A percentile compares a stretch with the other conserved stretches of the same genome.
Conservation (phyloP, 2,329 filamentous ascomycete genomes). For the Botrytis elliptica region DNA sequence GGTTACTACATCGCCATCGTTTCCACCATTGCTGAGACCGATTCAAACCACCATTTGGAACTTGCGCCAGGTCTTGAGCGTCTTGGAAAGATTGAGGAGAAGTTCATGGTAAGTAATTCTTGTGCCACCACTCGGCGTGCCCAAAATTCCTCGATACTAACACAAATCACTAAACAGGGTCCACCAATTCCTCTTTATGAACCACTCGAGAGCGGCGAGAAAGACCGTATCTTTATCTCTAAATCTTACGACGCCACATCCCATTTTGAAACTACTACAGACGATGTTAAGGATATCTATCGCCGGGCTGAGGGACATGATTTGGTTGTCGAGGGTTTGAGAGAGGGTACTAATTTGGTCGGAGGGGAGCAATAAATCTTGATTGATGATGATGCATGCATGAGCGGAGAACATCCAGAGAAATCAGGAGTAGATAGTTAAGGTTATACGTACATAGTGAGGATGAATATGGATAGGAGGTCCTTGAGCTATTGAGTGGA, state of each 20-base stretch:
- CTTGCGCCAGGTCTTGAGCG: constrained; percentile 89
- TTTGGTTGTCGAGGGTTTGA: constrained; percentile 64
- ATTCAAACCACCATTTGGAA: constrained; percentile 93
- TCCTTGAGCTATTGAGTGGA: not conserved
- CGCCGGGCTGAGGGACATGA: constrained; percentile 69
- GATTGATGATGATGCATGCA: not conserved
- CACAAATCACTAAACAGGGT: constrained; percentile 47
- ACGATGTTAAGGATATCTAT: constrained; percentile 96
- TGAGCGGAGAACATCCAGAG: not conserved
- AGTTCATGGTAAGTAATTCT: constrained; percentile 74
- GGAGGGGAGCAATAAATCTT: constrained; percentile 56
- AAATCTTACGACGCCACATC: constrained; percentile 98
- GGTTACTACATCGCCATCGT: constrained; percentile 99
- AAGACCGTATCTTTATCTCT: constrained; percentile 94
- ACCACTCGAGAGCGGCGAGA: constrained; percentile 75
- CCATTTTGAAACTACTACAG: constrained; percentile 90
- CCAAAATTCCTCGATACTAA: constrained; percentile 20
- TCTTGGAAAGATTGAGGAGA: constrained; percentile 91
- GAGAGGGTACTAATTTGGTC: constrained; percentile 65
- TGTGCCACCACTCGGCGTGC: not conserved
- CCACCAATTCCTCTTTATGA: constrained; percentile 92
- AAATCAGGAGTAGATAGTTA: not conserved
- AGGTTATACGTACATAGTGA: constrained; percentile 10
- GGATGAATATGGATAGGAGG: not conserved
- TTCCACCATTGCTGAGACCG: constrained; percentile 90